Percentiles rank a stretch among this genome's conserved stretches.
Evolutionary conservation across 2,329 filamentous ascomycete species (phyloP).

Genomic region (Sporothrix schenckii): DNA sequence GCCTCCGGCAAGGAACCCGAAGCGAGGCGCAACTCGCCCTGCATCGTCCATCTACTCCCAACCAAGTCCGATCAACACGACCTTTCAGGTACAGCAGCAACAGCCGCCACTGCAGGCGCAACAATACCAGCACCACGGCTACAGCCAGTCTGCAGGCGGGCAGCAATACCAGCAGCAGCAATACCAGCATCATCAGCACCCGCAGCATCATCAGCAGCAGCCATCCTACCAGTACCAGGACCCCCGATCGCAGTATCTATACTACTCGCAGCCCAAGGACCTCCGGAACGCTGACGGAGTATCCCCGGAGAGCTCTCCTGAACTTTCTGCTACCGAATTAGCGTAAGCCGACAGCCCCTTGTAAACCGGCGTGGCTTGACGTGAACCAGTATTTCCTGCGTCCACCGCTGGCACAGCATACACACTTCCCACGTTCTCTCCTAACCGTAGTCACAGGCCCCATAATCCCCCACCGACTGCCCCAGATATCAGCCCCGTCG

Average conservation of each 20-base stretch:
- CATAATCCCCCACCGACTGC: slow-evolving; percentile 50
- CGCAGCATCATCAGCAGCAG: slow-evolving; percentile 15
- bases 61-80: slow-evolving; percentile 49
- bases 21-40: slow-evolving; percentile 49
- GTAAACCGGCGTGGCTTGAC: neutral
- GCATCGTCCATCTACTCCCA: slow-evolving; percentile 65
- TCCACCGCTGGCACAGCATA: slow-evolving; percentile 5
- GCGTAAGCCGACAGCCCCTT: slow-evolving; percentile 47
- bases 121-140: slow-evolving; percentile 36
- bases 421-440: neutral
- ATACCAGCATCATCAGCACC: neutral
- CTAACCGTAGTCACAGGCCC: slow-evolving; percentile 9
- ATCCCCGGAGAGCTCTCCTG: slow-evolving; percentile 62
- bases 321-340: slow-evolving; percentile 45
- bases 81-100: slow-evolving; percentile 41
- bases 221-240: slow-evolving; percentile 29
- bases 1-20: slow-evolving; percentile 46
- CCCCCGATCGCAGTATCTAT: slow-evolving; percentile 9
- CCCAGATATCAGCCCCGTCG: slow-evolving; percentile 11
- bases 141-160: slow-evolving; percentile 9
- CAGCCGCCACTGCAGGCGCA: neutral
- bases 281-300: slow-evolving; percentile 44
- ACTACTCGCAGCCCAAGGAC: slow-evolving; percentile 31
- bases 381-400: neutral
- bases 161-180: slow-evolving; percentile 36